Conservation (phyloP, 805 yeast genomes). For the Cyberlindnera euphorbiae region DNA sequence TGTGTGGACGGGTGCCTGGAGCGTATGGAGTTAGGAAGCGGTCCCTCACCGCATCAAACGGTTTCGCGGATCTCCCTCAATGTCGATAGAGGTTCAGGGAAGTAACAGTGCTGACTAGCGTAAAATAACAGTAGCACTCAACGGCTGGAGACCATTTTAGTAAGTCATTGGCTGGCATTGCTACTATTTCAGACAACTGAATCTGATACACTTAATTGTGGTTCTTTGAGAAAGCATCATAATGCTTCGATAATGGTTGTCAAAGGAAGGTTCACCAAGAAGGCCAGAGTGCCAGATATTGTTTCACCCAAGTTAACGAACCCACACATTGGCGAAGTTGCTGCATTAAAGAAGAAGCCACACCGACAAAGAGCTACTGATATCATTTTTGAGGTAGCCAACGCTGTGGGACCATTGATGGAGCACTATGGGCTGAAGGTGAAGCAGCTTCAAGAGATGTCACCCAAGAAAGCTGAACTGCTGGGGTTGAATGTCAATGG, state of each 20-base stretch:
- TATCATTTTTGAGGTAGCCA: slow-evolving; percentile 64
- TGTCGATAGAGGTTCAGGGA: too few species aligned
- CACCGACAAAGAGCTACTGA: slow-evolving; percentile 48
- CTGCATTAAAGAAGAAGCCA: slow-evolving; percentile 47
- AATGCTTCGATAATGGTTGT: slow-evolving; percentile 15
- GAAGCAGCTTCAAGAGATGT: slow-evolving; percentile 70
- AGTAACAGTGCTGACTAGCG: too few species aligned
- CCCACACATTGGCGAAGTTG: slow-evolving; percentile 25
- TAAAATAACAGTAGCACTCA: too few species aligned
- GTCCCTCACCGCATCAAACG: too few species aligned
- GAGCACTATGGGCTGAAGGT: slow-evolving; percentile 61
- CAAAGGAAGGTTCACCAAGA: slow-evolving; percentile 16
- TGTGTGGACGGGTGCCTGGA: too few species aligned
- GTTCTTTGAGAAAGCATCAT: too few species aligned
- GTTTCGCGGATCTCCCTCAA: too few species aligned
- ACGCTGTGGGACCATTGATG: slow-evolving; percentile 74
- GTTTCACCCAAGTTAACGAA: slow-evolving; percentile 27
- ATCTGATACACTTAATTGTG: too few species aligned
- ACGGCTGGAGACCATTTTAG: too few species aligned
- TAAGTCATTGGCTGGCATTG: too few species aligned
- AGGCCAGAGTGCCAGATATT: slow-evolving; percentile 13
- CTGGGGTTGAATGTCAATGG: slow-evolving; percentile 79
- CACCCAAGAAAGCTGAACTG: slow-evolving; percentile 59
- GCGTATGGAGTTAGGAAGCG: too few species aligned
- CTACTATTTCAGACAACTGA: too few species aligned